These are phyloP conservation scores for Paspalum vaginatum DNA, from an alignment of 176 grass and related monocot species.

Conservation along the genomic window DNA sequence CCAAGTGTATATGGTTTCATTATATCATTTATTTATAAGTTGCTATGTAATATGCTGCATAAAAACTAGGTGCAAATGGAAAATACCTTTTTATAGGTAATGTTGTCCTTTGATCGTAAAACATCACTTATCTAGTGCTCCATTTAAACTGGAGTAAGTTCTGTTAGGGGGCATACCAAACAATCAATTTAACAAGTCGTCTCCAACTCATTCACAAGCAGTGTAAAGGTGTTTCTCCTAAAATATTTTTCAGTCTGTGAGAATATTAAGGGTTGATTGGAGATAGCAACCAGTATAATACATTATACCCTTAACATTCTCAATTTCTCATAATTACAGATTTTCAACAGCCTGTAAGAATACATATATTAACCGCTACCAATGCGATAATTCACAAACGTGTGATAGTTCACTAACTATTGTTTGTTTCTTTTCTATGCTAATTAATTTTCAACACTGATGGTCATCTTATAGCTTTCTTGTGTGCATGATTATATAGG, in stretches of 20 bases:
- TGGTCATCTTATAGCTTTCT: constrained; percentile 21
- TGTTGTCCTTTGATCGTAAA: background rate
- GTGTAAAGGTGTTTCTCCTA: background rate
- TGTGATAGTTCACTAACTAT: background rate
- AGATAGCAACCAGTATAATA: background rate
- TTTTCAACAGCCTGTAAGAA: no score
- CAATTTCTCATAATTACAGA: no score
- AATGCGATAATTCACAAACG: background rate
- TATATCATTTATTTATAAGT: constrained; percentile 16
- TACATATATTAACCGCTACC: background rate
- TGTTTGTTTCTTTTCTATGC: constrained; percentile 14
- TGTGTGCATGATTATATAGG: constrained; percentile 55
- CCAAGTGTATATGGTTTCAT: constrained; percentile 35
- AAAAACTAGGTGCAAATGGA: constrained; percentile 12
- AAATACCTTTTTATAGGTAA: background rate
- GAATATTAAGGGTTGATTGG: constrained; percentile 18
- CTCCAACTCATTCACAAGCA: background rate
- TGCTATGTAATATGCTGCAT: constrained; percentile 3
- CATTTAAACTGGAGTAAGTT: constrained; percentile 18
- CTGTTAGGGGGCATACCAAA: background rate
- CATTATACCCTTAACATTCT: background rate
- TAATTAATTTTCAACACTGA: constrained; percentile 17
- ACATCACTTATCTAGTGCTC: background rate
- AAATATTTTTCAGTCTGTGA: constrained; percentile 1
- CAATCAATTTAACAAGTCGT: background rate